Percentiles rank a stretch among this genome's conserved stretches.
These are phyloP conservation scores for Pseudozyma pruni DNA, from an alignment of 1,284 basidiomycete species.

Conservation along the genomic window DNA sequence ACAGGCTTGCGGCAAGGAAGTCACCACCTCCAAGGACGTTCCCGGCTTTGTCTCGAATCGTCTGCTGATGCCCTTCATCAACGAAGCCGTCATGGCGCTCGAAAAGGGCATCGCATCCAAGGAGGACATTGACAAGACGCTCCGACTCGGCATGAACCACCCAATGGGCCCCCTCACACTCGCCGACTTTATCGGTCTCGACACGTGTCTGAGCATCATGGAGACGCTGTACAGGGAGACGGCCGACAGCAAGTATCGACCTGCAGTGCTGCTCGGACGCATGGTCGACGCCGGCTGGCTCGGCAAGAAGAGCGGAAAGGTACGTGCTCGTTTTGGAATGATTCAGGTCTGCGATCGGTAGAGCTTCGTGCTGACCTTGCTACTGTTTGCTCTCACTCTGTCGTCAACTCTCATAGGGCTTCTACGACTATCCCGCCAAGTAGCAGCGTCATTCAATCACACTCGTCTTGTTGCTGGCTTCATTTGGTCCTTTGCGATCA, in stretches of 20 bases:
- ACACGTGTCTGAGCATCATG: conserved; percentile 74
- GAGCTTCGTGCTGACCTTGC: background rate
- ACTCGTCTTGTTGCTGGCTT: background rate
- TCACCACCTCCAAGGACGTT: conserved; percentile 75
- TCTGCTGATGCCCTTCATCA: conserved; percentile 89
- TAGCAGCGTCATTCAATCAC: conserved; percentile 1
- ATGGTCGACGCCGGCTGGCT: conserved; percentile 98
- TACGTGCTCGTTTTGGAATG: conserved; percentile 7
- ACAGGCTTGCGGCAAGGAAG: conserved; percentile 82
- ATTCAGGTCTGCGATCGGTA: background rate
- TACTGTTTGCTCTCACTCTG: background rate
- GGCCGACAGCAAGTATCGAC: conserved; percentile 95
- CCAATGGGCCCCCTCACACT: conserved; percentile 79
- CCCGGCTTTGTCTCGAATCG: conserved; percentile 75
- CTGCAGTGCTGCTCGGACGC: conserved; percentile 84
- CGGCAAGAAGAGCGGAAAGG: conserved; percentile 79
- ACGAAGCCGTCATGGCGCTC: conserved; percentile 89
- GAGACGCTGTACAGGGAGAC: conserved; percentile 74
- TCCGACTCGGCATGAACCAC: conserved; percentile 92
- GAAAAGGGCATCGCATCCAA: conserved; percentile 91
- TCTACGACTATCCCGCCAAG: conserved; percentile 61
- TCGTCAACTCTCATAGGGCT: conserved; percentile 40
- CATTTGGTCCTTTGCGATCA: too few species aligned
- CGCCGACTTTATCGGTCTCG: conserved; percentile 81
- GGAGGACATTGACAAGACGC: conserved; percentile 94